Evolutionary conservation across 495 filamentous ascomycete genomes (phyloP).

Genomic region (Venustampulla echinocandica): DNA sequence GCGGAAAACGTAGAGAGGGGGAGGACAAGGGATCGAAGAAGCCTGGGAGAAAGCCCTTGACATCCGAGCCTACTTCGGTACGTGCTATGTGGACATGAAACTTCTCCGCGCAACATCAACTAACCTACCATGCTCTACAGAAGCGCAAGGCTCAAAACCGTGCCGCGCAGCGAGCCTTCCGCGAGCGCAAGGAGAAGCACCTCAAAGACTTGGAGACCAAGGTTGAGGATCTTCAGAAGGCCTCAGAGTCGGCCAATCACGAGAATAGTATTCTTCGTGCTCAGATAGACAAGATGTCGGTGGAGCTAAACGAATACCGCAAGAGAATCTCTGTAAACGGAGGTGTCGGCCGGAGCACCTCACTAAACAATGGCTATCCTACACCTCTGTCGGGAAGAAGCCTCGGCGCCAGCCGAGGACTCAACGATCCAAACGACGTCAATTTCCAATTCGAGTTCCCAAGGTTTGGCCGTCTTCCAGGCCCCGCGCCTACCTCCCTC

Average conservation of each 20-base stretch:
- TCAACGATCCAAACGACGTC: conserved; percentile 61
- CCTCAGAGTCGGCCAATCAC: conserved; percentile 69
- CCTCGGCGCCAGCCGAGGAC: conserved; percentile 39
- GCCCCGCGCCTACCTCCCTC: conserved; percentile 34
- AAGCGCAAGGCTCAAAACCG: conserved; percentile 99
- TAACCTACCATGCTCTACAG: conserved; percentile 40
- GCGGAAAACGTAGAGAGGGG: conserved; percentile 72
- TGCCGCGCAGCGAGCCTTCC: conserved; percentile 91
- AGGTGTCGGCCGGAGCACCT: conserved; percentile 28
- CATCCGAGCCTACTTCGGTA: conserved; percentile 91
- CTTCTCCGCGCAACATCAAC: not conserved
- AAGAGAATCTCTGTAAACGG: conserved; percentile 63
- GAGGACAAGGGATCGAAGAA: conserved; percentile 78
- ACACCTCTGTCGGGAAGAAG: conserved; percentile 19
- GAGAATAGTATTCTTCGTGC: conserved; percentile 80
- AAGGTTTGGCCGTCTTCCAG: conserved; percentile 71
- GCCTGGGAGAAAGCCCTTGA: conserved; percentile 91
- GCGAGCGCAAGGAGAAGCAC: conserved; percentile 96
- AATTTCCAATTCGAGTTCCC: conserved; percentile 92
- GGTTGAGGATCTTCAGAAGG: conserved; percentile 84
- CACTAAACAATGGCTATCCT: conserved; percentile 24
- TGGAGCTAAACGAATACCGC: conserved; percentile 81
- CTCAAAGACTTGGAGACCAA: conserved; percentile 93
- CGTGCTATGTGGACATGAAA: conserved; percentile 27
- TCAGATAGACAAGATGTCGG: conserved; percentile 78